Evolutionary conservation across 495 filamentous ascomycete genomes (phyloP).

Genomic region (Aspergillus funiculosus): DNA sequence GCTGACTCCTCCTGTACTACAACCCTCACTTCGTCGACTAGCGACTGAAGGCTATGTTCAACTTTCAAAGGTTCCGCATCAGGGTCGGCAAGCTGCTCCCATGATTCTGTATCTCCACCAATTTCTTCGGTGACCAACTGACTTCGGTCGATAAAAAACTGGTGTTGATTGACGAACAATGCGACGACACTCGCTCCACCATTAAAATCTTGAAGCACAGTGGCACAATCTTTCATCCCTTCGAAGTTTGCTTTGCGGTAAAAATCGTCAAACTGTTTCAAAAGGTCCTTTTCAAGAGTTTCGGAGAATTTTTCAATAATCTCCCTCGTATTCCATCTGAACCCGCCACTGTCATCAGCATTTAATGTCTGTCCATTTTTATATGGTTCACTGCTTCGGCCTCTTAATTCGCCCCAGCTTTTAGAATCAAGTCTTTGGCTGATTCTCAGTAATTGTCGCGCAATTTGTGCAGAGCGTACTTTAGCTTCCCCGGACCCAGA

Average conservation of each 20-base stretch:
- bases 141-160: conserved; percentile 94
- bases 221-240: conserved; percentile 92
- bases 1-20: conserved; percentile 96
- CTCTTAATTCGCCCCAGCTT: conserved; percentile 58
- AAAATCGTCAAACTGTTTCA: conserved; percentile 95
- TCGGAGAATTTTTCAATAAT: conserved; percentile 97
- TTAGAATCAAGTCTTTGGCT: conserved; percentile 74
- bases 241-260: conserved; percentile 91
- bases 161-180: conserved; percentile 96
- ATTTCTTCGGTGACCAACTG: conserved; percentile 90
- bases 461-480: conserved; percentile 83
- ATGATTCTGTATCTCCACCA: conserved; percentile 69
- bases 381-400: conserved; percentile 53
- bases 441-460: conserved; percentile 79
- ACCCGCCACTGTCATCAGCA: conserved; percentile 34
- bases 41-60: conserved; percentile 83
- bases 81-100: conserved; percentile 90
- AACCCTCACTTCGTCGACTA: conserved; percentile 88
- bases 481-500: conserved; percentile 79
- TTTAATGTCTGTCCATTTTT: conserved; percentile 23
- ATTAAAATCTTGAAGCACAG: conserved; percentile 92
- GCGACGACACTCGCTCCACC: conserved; percentile 90
- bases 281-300: conserved; percentile 86
- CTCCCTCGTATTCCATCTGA: conserved; percentile 67
- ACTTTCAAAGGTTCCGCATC: conserved; percentile 86